Evolutionary conservation across 2,329 filamentous ascomycete species (phyloP).

Genomic region (Beauveria bassiana): DNA sequence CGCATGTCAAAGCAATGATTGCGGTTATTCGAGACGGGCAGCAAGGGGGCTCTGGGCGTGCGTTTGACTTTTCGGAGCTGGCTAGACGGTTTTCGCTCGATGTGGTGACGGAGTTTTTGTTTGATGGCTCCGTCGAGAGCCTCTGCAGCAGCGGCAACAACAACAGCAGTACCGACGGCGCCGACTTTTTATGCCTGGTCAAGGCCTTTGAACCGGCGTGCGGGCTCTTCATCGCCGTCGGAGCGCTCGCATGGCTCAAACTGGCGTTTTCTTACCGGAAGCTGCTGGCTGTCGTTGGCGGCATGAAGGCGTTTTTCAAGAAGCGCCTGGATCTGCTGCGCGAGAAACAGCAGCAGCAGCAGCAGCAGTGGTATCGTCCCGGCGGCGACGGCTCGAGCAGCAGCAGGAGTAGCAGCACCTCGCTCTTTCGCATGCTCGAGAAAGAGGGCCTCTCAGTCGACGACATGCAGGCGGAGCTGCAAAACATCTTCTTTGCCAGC

Average conservation of each 20-base stretch:
- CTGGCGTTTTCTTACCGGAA: neutral
- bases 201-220: slow-evolving; percentile 7
- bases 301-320: slow-evolving; percentile 11
- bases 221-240: slow-evolving; percentile 7
- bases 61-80: slow-evolving; percentile 7
- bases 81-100: slow-evolving; percentile 4
- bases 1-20: neutral
- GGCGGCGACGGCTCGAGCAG: neutral
- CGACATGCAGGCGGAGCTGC: slow-evolving; percentile 8
- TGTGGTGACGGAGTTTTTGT: slow-evolving; percentile 9
- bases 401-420: neutral
- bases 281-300: neutral
- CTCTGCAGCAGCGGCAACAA: neutral
- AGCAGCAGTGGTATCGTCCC: neutral
- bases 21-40: neutral
- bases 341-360: neutral
- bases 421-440: slow-evolving; percentile 4
- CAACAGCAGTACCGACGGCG: neutral
- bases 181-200: slow-evolving; percentile 1
- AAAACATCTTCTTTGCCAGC: slow-evolving; percentile 12
- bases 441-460: neutral
- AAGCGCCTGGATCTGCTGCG: slow-evolving; percentile 4
- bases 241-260: slow-evolving; percentile 2
- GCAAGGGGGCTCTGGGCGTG: neutral
- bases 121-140: slow-evolving; percentile 1